Evolutionary conservation across 106 monocot genomes (phyloP).

Genomic region (Dactylorhiza incarnata): DNA sequence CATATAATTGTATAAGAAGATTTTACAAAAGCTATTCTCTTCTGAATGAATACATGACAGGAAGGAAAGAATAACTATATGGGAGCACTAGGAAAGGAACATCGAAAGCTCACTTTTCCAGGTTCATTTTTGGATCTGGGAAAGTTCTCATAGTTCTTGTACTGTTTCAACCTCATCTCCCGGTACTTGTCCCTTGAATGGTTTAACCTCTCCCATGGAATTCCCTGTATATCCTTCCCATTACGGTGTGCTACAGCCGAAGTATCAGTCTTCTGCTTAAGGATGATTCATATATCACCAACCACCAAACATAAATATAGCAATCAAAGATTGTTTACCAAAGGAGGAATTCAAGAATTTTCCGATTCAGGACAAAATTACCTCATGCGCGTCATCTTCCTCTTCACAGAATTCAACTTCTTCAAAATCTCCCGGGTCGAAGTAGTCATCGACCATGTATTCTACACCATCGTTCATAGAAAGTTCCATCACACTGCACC

Average conservation of each 20-base stretch:
- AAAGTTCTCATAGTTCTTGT: slow-evolving; percentile 46
- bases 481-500: slow-evolving; percentile 22
- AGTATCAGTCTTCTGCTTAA: slow-evolving; percentile 38
- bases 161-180: slow-evolving; percentile 48
- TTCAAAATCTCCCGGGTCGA: slow-evolving; percentile 24
- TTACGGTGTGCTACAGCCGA: slow-evolving; percentile 34
- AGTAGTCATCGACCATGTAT: slow-evolving; percentile 32
- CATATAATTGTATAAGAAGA: no score
- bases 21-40: no score
- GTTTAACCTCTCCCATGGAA: slow-evolving; percentile 54
- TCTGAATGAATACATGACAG: no score
- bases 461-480: slow-evolving; percentile 34
- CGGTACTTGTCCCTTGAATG: slow-evolving; percentile 37
- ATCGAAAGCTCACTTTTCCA: slow-evolving; percentile 25
- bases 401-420: slow-evolving; percentile 10
- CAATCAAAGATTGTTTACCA: neutral
- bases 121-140: slow-evolving; percentile 14
- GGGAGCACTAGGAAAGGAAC: neutral
- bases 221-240: slow-evolving; percentile 67
- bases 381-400: slow-evolving; percentile 4
- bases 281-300: neutral
- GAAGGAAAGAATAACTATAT: no score
- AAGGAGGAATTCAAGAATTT: no score
- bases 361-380: neutral
- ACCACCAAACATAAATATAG: neutral